These are phyloP conservation scores for Diaporthe sp. DNA, from an alignment of 2,329 filamentous ascomycete species.

Conservation along the genomic window DNA sequence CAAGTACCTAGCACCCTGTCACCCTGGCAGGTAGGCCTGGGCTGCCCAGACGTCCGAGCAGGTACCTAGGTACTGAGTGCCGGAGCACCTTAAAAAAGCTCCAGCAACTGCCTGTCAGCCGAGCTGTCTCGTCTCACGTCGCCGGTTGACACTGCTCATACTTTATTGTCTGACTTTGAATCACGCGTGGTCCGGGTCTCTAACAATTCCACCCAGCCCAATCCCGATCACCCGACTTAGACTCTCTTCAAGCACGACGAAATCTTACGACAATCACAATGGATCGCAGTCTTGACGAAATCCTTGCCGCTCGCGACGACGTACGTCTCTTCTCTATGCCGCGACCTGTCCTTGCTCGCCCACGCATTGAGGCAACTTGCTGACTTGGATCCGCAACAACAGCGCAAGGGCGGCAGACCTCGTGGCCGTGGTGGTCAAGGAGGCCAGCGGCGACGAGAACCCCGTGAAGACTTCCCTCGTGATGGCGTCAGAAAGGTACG, in stretches of 20 bases:
- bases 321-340: slow-evolving; percentile 36
- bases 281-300: slow-evolving; percentile 67
- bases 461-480: slow-evolving; percentile 68
- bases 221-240: neutral
- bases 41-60: neutral
- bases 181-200: neutral
- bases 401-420: slow-evolving; percentile 38
- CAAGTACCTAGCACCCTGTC: neutral
- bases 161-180: slow-evolving; percentile 17
- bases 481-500: slow-evolving; percentile 91
- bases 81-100: slow-evolving; percentile 23
- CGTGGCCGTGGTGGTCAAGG: slow-evolving; percentile 41
- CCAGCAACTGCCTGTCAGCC: neutral
- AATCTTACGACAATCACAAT: slow-evolving; percentile 46
- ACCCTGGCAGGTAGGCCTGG: slow-evolving; percentile 1
- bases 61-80: neutral
- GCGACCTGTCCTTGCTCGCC: neutral
- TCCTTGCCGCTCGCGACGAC: slow-evolving; percentile 58
- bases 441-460: slow-evolving; percentile 48
- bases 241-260: neutral
- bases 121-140: slow-evolving; percentile 16
- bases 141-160: slow-evolving; percentile 1
- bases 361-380: slow-evolving; percentile 25
- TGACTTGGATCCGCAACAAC: slow-evolving; percentile 11
- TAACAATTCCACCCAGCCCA: neutral